Conservation (phyloP, 139 green algal genomes). For the Ettlia oleoabundans region DNA sequence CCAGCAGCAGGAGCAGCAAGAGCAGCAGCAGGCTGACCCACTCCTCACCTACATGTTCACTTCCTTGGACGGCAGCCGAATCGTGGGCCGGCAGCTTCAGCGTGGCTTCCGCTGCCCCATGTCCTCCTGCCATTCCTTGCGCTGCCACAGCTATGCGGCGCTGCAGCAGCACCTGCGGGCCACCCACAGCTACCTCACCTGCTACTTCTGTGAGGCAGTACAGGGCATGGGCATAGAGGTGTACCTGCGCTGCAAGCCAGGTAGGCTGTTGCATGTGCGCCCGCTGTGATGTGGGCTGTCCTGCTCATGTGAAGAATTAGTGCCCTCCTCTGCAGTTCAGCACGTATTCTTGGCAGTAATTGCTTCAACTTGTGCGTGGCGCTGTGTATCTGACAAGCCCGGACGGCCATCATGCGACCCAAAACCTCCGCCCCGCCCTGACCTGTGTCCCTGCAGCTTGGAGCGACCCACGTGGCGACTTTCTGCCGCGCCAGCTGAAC, state of each 20-base stretch:
- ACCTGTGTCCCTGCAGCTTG: conserved; percentile 12
- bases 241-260: conserved; percentile 37
- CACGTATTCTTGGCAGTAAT: too few species aligned
- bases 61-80: background rate
- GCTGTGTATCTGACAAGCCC: too few species aligned
- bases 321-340: background rate
- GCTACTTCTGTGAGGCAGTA: conserved; percentile 5
- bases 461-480: background rate
- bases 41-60: background rate
- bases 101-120: conserved; percentile 7
- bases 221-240: background rate
- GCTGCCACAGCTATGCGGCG: conserved; percentile 14
- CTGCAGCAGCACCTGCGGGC: conserved; percentile 43
- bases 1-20: background rate
- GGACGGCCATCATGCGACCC: too few species aligned
- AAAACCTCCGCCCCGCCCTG: background rate
- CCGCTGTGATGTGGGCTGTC: background rate
- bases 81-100: background rate
- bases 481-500: background rate
- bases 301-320: too few species aligned
- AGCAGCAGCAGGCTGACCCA: background rate
- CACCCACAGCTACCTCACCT: conserved; percentile 30
- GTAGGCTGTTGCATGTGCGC: background rate
- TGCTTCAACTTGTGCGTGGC: too few species aligned
- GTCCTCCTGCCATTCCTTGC: conserved; percentile 10